Evolutionary conservation across 2,329 filamentous ascomycete genomes (phyloP), one percentile per base, ranked within the genome.

Genomic region (Fusarium fujikuroi): DNA sequence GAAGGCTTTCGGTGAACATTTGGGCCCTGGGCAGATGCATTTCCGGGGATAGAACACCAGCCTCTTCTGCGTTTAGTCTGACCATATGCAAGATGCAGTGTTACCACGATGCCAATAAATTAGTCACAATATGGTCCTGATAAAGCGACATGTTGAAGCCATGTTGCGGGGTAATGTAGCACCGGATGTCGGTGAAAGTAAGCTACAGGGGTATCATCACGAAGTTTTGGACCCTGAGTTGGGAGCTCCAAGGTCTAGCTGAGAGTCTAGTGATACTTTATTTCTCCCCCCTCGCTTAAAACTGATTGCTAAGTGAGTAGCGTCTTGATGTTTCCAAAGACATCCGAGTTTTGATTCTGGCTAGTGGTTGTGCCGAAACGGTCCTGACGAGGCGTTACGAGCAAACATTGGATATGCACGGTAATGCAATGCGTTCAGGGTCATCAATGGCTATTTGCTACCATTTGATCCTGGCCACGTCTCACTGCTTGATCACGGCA

Each of bases 191-290:
- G 50, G 50, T 28, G 50, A 34, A 34, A 34, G 12, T 3, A 30
- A 47, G 25, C 9, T 28, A 28, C 50, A 54, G 23, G 23, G 50
- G 14, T 18, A 16, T 30, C 5, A n/a, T 40, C 18, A 16, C 14
- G 2, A 10, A 7, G 23, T 40, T 18, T 30, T n/a, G 50, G 34
- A n/a, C 19, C 14, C 34, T 30, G 23, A 54, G 23, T 28, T 28
- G 19, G 18, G 10, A 18, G 5, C 14, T 39, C 0, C 0, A 21
- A 53, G 14, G 14, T 9, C n/a, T 21, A 53, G 0, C 2, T 5
- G 14, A 34, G 30, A 25, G n/a, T 28, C 14, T 37, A 21, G 23
- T 2, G 14, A 28, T 53, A n/a, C 14, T 9, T 39, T 40, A 40
- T 28, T n/a, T 25, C 14, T 18, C 6, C 1, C 34, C 19, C 15